Evolutionary conservation across 2,329 filamentous ascomycete genomes (phyloP), one percentile per base, ranked within the genome.

Genomic region (Diaporthe citrichinensis): DNA sequence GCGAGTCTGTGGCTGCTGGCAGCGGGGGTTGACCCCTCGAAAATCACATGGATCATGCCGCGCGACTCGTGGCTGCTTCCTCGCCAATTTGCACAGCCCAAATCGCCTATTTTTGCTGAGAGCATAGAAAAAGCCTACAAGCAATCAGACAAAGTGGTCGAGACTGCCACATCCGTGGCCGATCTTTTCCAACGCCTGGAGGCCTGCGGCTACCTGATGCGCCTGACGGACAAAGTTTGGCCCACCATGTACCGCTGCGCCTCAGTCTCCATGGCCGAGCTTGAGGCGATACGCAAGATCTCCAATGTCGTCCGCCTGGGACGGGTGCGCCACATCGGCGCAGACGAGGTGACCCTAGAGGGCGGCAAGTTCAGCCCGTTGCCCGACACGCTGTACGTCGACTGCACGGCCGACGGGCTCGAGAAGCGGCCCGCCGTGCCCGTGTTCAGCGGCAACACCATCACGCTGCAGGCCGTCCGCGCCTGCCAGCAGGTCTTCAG

Each of bases 21-120:
- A 25, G n/a, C 39, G n/a, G 59, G 36, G 12, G n/a, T 62, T n/a
- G 59, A 44, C 36, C 36, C 59, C 25, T 28, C 17, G n/a, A 10
- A 62, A 15, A 44, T 62, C 59, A 44, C 59, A 36, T 62, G 59
- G 59, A 31, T 62, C 59, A 62, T 62, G 59, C 59, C 59, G 36
- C 59, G 59, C 6, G 59, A 28, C 39, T 44, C 59, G 1, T 58
- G 55, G 55, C 17, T 58, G 44, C 44, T 31, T 4, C 53, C 25
- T 17, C 51, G 51, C 44, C 44, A 49, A 1, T 23, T 23, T 1
- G 20, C 44, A 20, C 44, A 49, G 44, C 44, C 44, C 44, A 49
- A 49, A 3, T 23, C 44, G 44, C 0, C 44, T 20, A 49, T 9
- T 23, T 49, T 49, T 20, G 44, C 44, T 20, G 44, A 49, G 44